These are phyloP conservation scores for Furcasterigmium sp. DNA, from an alignment of 2,329 filamentous ascomycete genomes.

Conservation along the genomic window DNA sequence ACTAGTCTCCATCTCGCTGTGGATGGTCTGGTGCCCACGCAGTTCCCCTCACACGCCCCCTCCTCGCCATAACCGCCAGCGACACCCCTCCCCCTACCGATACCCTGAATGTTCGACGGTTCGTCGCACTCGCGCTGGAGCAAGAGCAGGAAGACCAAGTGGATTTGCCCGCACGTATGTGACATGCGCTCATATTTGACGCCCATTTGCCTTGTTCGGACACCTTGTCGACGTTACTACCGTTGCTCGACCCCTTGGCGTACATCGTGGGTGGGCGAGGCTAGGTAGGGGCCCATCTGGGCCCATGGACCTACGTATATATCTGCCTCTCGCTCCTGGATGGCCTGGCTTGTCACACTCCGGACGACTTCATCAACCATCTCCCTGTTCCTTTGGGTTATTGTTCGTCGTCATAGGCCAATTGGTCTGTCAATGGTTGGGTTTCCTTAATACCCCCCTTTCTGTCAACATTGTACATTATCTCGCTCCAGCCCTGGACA, in stretches of 20 bases:
- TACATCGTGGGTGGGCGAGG: not conserved
- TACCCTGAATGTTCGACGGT: conserved; percentile 4
- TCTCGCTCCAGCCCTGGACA: not conserved
- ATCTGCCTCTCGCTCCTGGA: conserved; percentile 1
- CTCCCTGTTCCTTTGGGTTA: conserved; percentile 4
- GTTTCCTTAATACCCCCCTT: conserved; percentile 3
- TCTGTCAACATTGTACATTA: conserved; percentile 1
- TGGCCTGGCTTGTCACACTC: not conserved
- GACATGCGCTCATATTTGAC: conserved; percentile 1
- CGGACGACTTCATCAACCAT: not conserved
- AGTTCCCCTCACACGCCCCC: not conserved
- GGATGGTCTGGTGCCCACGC: not conserved
- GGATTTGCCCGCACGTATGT: conserved; percentile 1
- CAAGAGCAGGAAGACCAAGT: not conserved
- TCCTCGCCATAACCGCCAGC: conserved; percentile 3
- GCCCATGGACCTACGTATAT: conserved; percentile 2
- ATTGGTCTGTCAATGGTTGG: conserved; percentile 6
- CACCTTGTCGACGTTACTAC: conserved; percentile 2
- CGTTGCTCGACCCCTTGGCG: conserved; percentile 4
- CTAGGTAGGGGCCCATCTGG: conserved; percentile 1
- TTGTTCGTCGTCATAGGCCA: conserved; percentile 3
- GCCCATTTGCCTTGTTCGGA: conserved; percentile 3
- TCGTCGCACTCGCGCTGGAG: conserved; percentile 1
- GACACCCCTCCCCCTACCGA: conserved; percentile 1
- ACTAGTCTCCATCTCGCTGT: not conserved